Evolutionary conservation across 2,329 filamentous ascomycete genomes (phyloP).

Genomic region (Cladosporium sp.): DNA sequence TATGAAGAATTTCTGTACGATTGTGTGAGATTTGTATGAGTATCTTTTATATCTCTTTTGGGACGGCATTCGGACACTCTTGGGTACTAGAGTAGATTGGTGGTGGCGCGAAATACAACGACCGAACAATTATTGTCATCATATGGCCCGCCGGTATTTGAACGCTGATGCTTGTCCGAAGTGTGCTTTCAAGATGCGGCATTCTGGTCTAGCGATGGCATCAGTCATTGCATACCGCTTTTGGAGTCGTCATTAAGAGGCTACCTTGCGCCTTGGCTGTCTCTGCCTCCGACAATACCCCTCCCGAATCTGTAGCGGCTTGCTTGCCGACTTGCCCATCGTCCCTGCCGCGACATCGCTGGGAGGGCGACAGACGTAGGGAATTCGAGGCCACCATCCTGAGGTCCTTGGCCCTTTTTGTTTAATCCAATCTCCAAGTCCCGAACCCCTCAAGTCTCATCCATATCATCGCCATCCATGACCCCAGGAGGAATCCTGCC

Average conservation of each 20-base stretch:
- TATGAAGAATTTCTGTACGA: neutral
- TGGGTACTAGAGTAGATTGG: neutral
- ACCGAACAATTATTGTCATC: neutral
- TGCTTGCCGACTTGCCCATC: too few species aligned
- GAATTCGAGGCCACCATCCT: too few species aligned
- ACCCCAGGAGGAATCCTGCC: conserved; percentile 62
- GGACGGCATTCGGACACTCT: neutral
- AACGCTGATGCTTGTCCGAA: neutral
- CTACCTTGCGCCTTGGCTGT: neutral
- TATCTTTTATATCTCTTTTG: neutral
- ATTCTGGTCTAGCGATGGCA: neutral
- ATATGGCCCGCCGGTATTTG: neutral
- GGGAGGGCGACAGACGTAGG: too few species aligned
- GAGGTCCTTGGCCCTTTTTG: neutral
- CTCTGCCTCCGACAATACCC: too few species aligned
- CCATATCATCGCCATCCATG: conserved; percentile 26
- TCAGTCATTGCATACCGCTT: neutral
- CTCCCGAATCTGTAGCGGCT: too few species aligned
- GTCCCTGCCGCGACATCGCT: too few species aligned
- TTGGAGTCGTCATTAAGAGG: neutral
- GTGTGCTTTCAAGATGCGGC: neutral
- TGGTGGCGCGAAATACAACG: too few species aligned
- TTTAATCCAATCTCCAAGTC: neutral
- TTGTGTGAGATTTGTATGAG: neutral
- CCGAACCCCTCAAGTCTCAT: conserved; percentile 26